Conservation (phyloP, 768 basidiomycete species). For the Leccinum olivaceopallidum region DNA sequence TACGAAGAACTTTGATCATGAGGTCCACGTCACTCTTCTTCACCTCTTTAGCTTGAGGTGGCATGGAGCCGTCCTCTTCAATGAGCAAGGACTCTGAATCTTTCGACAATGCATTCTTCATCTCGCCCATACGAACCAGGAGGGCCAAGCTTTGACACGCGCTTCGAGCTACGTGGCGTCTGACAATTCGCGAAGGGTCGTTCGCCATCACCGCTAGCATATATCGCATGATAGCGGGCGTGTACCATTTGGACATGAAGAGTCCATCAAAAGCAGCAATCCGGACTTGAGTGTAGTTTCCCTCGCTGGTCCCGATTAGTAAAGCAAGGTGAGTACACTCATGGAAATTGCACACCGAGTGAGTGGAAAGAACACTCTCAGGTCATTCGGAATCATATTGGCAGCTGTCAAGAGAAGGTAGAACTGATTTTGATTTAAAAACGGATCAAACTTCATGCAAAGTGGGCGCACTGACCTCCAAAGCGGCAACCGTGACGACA, state of each 20-base stretch:
- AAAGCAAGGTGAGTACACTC: neutral
- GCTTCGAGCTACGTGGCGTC: constrained; percentile 83
- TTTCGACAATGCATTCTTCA: constrained; percentile 66
- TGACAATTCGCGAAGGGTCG: constrained; percentile 80
- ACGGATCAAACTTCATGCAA: constrained; percentile 3
- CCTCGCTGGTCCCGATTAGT: constrained; percentile 61
- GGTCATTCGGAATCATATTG: constrained; percentile 74
- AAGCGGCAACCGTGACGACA: constrained; percentile 83
- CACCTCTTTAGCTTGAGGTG: constrained; percentile 68
- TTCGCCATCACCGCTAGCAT: constrained; percentile 82
- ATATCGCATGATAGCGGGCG: constrained; percentile 82
- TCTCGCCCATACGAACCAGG: constrained; percentile 86
- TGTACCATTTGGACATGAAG: constrained; percentile 86
- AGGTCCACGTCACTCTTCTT: constrained; percentile 83
- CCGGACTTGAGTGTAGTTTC: constrained; percentile 90
- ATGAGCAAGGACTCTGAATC: constrained; percentile 78
- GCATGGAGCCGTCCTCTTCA: constrained; percentile 79
- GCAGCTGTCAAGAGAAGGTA: constrained; percentile 76
- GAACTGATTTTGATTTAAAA: constrained; percentile 50
- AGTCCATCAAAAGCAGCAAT: constrained; percentile 94
- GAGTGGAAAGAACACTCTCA: constrained; percentile 79
- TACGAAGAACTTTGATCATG: constrained; percentile 84
- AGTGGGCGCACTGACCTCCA: constrained; percentile 65
- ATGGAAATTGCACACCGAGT: constrained; percentile 62
- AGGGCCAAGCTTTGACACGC: constrained; percentile 87